phyloP scores from a whole-genome alignment of 2,329 filamentous ascomycete genomes.

The Bipolaris sorokiniana region DNA sequence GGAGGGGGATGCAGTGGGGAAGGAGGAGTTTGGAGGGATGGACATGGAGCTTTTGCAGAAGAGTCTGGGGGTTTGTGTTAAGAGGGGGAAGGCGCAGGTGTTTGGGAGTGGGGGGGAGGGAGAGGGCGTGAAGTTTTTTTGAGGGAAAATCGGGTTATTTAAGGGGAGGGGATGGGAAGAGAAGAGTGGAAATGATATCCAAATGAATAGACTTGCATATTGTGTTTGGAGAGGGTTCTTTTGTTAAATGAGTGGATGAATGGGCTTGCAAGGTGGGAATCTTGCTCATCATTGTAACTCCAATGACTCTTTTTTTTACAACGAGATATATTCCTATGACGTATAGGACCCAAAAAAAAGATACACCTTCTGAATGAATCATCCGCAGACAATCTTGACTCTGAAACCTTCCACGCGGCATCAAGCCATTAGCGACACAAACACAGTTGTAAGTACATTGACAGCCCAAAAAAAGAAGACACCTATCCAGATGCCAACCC shows the following conservation, averaged over 20 bases:
- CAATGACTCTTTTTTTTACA: no score
- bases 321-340: no score
- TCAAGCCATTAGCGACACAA: no score
- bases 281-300: background rate
- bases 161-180: no score
- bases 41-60: slow-evolving; percentile 81
- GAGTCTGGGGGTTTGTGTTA: slow-evolving; percentile 80
- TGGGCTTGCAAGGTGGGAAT: background rate
- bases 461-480: no score
- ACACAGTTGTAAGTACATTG: no score
- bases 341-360: no score
- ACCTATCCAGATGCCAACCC: no score
- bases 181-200: background rate
- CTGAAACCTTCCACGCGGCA: no score
- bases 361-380: no score
- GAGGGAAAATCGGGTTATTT: background rate
- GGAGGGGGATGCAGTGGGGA: slow-evolving; percentile 80
- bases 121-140: slow-evolving; percentile 93
- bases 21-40: slow-evolving; percentile 80
- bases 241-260: background rate
- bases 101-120: slow-evolving; percentile 78
- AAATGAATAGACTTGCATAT: background rate
- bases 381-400: background rate
- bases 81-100: slow-evolving; percentile 88
- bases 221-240: background rate